Evolutionary conservation across 2,329 filamentous ascomycete species (phyloP), one percentile per base, ranked within the genome.

Genomic region (Escovopsis sp.): DNA sequence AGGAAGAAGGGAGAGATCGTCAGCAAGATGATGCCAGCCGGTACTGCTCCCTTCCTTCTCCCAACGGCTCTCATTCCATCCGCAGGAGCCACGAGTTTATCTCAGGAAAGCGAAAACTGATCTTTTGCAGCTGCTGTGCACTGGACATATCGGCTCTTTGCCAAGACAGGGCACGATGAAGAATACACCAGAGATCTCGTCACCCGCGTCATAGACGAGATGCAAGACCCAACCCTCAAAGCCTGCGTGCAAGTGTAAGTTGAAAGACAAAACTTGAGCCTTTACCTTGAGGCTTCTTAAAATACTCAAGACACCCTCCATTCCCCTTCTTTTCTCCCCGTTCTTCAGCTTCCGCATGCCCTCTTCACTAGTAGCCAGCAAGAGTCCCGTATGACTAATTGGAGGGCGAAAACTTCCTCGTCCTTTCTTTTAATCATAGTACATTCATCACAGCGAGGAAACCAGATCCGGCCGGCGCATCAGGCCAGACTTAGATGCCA

Each of bases 1-100:
- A 53, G 53, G 26, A 53, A 53, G 33, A 64, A 64, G 34, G 64
- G 64, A 35, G 54, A 51, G 12, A 45, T 65, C 15, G 48, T 65
- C 33, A 56, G 56, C 4, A 49, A 58, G 39, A 60, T 68, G 51
- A 52, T 63, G 2, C 52, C 33, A 2, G 12, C 37, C 10, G 40
- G 40, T 47, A 28, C 33, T 39, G 28, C 19, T 5, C 26, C 8
- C 33, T 19, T 18, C 18, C 12, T 19, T 15, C 7, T 28, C 36
- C 26, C 19, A 12, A 12, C 12, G 36, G 26, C 9, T 9, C 26
- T 38, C 4, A 10, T 26, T 38, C n/a, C n/a, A 18, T 30, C 12
- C 40, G 53, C 28, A 57, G 61, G 40, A 57, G 58, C 28, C 59
- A 53, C 39, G 12, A 36, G 1, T n/a, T 33, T 19, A 1, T 8